These are phyloP conservation scores for Penicillium fimorum DNA, from an alignment of 495 filamentous ascomycete genomes.

Conservation along the genomic window DNA sequence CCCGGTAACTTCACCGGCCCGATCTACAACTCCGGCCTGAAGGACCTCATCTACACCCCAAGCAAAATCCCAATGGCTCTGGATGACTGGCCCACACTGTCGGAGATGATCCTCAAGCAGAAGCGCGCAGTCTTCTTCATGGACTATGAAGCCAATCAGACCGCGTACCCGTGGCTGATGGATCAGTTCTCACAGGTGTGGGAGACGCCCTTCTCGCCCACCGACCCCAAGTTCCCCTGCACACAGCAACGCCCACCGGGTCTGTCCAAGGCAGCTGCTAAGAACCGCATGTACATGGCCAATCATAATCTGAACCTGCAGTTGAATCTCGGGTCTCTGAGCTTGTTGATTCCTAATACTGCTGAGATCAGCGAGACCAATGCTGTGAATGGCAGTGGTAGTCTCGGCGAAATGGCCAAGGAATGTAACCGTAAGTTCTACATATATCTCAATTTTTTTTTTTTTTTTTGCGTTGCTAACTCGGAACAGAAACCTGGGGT, in stretches of 20 bases:
- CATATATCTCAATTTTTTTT: neutral
- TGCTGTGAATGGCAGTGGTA: conserved; percentile 58
- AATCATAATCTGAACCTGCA: conserved; percentile 90
- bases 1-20: conserved; percentile 59
- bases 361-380: conserved; percentile 68
- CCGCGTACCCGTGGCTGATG: conserved; percentile 63
- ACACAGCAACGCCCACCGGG: conserved; percentile 59
- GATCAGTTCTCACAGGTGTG: conserved; percentile 66
- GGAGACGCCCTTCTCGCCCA: conserved; percentile 67
- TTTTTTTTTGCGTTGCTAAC: conserved; percentile 11
- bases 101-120: conserved; percentile 67
- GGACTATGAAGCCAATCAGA: conserved; percentile 85
- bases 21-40: conserved; percentile 66
- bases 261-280: conserved; percentile 49
- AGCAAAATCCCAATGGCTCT: conserved; percentile 64
- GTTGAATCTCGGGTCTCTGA: conserved; percentile 57
- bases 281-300: conserved; percentile 74
- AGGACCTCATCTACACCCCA: conserved; percentile 69
- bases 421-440: conserved; percentile 59
- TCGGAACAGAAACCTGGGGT: conserved; percentile 52
- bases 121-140: conserved; percentile 66
- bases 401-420: conserved; percentile 65
- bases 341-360: conserved; percentile 74
- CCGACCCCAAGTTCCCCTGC: conserved; percentile 58
- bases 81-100: conserved; percentile 81